phyloP scores from a whole-genome alignment of 768 basidiomycete genomes.

The Porpolomopsis calyptriformis region DNA sequence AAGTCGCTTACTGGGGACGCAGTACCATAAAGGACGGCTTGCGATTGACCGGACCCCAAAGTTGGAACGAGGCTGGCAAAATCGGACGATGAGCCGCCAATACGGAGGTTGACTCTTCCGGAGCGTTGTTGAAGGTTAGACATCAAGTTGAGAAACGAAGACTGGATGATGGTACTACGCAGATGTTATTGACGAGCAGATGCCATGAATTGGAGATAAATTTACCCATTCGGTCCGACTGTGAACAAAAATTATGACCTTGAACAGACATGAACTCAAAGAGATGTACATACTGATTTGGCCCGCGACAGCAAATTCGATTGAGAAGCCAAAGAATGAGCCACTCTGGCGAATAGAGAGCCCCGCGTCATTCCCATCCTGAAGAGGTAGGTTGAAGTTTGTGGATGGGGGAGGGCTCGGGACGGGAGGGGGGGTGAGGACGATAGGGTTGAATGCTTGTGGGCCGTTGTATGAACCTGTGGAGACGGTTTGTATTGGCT shows the following conservation, averaged over 20 bases:
- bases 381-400: constrained; percentile 6
- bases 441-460: constrained; percentile 7
- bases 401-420: constrained; percentile 7
- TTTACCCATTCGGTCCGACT: constrained; percentile 48
- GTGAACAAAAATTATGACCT: constrained; percentile 6
- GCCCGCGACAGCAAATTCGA: constrained; percentile 36
- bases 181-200: constrained; percentile 8
- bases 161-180: constrained; percentile 34
- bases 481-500: background rate
- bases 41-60: constrained; percentile 30
- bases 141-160: constrained; percentile 59
- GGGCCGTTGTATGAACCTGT: background rate
- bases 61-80: constrained; percentile 31
- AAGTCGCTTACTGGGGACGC: constrained; percentile 23
- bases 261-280: background rate
- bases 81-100: constrained; percentile 67
- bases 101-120: constrained; percentile 43
- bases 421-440: constrained; percentile 3
- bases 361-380: constrained; percentile 5
- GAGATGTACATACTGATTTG: constrained; percentile 23
- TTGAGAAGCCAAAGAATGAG: constrained; percentile 30
- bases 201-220: constrained; percentile 7
- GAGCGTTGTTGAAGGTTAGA: constrained; percentile 46
- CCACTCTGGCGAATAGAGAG: constrained; percentile 14
- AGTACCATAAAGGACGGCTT: constrained; percentile 27